phyloP scores from a whole-genome alignment of 2,329 filamentous ascomycete species.

The Pestalotiopsis sp. region DNA sequence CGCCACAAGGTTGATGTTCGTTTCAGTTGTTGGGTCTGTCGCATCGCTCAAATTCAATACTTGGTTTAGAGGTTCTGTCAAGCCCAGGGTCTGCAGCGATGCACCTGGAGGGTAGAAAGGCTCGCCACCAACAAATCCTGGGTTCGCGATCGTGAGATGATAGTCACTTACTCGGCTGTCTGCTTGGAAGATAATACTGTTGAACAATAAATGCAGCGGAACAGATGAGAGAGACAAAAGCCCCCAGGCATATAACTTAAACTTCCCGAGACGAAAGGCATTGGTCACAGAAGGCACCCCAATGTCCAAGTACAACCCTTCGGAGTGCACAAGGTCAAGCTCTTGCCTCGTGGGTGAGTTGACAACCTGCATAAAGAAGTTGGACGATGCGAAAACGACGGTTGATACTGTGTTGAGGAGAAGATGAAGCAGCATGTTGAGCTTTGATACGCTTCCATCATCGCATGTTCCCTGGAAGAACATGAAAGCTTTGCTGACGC shows the following conservation, averaged over 20 bases:
- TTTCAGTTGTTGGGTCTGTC: not conserved
- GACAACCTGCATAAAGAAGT: conserved; percentile 23
- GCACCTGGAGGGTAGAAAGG: not conserved
- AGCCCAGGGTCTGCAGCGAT: not conserved
- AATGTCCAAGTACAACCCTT: conserved; percentile 41
- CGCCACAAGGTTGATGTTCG: not conserved
- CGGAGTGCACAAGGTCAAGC: conserved; percentile 42
- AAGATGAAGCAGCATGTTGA: conserved; percentile 11
- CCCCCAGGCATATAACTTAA: not conserved
- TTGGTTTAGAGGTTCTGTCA: no score
- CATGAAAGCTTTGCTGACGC: not conserved
- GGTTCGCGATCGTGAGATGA: conserved; percentile 10
- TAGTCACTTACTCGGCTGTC: not conserved
- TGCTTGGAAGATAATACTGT: conserved; percentile 11
- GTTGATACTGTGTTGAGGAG: conserved; percentile 13
- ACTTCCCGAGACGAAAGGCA: conserved; percentile 15
- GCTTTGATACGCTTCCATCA: not conserved
- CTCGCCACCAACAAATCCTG: conserved; percentile 5
- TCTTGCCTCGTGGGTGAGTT: conserved; percentile 16
- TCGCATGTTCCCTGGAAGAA: conserved; percentile 4
- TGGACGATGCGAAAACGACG: conserved; percentile 13
- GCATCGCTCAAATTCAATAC: no score
- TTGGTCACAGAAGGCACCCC: conserved; percentile 42
- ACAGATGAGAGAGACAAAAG: conserved; percentile 9
- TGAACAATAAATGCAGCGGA: conserved; percentile 15